Evolutionary conservation across 2,329 filamentous ascomycete species (phyloP), one percentile per base, ranked within the genome.

Genomic region (Corynespora cassiicola): DNA sequence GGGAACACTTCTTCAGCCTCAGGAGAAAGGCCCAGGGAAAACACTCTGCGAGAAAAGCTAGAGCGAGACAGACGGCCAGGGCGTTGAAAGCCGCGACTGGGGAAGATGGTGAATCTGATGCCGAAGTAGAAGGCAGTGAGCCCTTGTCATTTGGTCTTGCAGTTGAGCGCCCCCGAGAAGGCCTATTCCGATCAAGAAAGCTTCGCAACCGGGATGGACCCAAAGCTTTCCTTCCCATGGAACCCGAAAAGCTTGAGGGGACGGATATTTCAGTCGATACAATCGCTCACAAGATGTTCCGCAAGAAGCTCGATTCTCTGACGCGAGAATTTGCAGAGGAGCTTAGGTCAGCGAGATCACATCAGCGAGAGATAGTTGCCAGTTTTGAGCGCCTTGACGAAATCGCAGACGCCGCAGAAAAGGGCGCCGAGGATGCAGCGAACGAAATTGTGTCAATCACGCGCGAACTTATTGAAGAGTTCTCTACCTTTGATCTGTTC

Each of bases 381-480:
- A 66, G 67, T 21, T 69, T 74, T 25, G 58, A 75, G 43, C 74
- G 76, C 32, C 56, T 81, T 40, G 62, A 76, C 7, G 68, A 73
- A 16, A 38, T 68, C 5, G 49, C 52, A 21, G n/a, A 56, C 8
- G 67, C 57, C 11, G 70, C 80, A 42, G 73, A 78, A 45, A 62
- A 65, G 15, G 78, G 77, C 7, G 71, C 80, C 18, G 61, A 71
- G 16, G 69, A 74, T 25, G 75, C 76, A 3, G 71, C 73, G 6
- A 72, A 76, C 24, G 75, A 80, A 32, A 85, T 81, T 74, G 69
- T 85, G 10, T 77, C 82, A 31, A 78, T 79, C 43, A 80, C 81
- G 0, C 73, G 77, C 44, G 74, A 75, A 40, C 69, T 86, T 40
- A 69, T 84, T 26, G 75, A 80, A 36, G 81, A 83, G 40, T 86